phyloP scores from a whole-genome alignment of 192 early-diverging fungal genomes.

The Umbelopsis vinacea region DNA sequence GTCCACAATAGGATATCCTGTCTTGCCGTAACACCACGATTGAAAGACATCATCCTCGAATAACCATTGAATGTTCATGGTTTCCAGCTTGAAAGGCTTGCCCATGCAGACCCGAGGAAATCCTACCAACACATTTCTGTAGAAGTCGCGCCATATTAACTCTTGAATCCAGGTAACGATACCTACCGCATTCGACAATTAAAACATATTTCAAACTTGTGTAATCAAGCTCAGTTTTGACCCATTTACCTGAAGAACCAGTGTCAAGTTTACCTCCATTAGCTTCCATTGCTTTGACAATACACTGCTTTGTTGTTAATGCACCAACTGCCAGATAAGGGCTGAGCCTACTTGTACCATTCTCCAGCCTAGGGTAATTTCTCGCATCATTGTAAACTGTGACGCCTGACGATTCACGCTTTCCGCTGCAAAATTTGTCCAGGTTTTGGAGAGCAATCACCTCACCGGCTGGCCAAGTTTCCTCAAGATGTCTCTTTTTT shows the following conservation, averaged over 20 bases:
- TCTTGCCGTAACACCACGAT: constrained; percentile 67
- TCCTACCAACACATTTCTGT: constrained; percentile 56
- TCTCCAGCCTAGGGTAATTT: constrained; percentile 40
- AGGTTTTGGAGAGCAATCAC: constrained; percentile 49
- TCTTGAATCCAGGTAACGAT: constrained; percentile 64
- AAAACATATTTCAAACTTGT: background rate
- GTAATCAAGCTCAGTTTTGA: background rate
- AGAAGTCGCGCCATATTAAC: constrained; percentile 70
- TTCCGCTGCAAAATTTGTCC: constrained; percentile 34
- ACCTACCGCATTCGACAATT: constrained; percentile 29
- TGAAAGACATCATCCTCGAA: constrained; percentile 48
- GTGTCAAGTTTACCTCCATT: constrained; percentile 54
- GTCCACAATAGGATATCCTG: constrained; percentile 70
- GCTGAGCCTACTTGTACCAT: constrained; percentile 42
- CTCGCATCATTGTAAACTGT: constrained; percentile 48
- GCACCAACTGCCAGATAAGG: constrained; percentile 56
- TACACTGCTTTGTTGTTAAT: constrained; percentile 54
- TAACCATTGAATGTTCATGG: constrained; percentile 57
- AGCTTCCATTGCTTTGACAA: constrained; percentile 45
- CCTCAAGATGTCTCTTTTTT: constrained; percentile 16
- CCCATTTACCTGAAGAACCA: constrained; percentile 36
- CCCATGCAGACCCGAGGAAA: constrained; percentile 65
- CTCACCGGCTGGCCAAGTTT: constrained; percentile 60
- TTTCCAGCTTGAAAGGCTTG: constrained; percentile 55
- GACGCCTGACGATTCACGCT: too few relatives aligned